These are phyloP conservation scores for Selaginella tamariscina DNA, from an alignment of 75 land plant species.

Conservation along the genomic window DNA sequence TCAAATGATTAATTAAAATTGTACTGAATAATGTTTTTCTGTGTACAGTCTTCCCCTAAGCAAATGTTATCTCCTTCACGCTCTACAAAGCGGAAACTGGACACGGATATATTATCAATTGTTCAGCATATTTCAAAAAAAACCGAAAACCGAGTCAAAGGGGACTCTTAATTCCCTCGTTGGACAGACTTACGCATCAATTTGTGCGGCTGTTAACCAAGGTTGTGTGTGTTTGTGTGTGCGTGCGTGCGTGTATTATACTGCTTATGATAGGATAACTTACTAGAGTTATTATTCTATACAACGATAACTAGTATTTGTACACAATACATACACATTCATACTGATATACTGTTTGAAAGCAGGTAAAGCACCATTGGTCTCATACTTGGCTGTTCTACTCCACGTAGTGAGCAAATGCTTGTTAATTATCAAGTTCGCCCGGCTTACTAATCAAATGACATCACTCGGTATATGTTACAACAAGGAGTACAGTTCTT, in stretches of 20 bases:
- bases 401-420: slow-evolving; percentile 81
- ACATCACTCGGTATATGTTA: slow-evolving; percentile 65
- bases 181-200: slow-evolving; percentile 38
- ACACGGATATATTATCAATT: not conserved
- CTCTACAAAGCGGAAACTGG: not conserved
- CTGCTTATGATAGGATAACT: too few species aligned
- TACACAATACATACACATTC: too few species aligned
- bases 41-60: not conserved
- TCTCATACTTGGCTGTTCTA: slow-evolving; percentile 49
- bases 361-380: slow-evolving; percentile 74
- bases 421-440: slow-evolving; percentile 83
- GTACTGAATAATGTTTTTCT: too few species aligned
- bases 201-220: slow-evolving; percentile 45
- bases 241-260: too few species aligned
- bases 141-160: not conserved
- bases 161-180: slow-evolving; percentile 13
- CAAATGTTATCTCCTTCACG: not conserved
- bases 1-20: too few species aligned
- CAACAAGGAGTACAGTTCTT: slow-evolving; percentile 50
- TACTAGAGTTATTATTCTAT: too few species aligned
- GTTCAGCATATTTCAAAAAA: not conserved
- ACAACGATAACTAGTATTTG: too few species aligned
- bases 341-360: too few species aligned
- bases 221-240: too few species aligned
- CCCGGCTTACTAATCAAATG: slow-evolving; percentile 85